phyloP scores from a whole-genome alignment of 2,329 filamentous ascomycete species.

The Talaromyces sp. region DNA sequence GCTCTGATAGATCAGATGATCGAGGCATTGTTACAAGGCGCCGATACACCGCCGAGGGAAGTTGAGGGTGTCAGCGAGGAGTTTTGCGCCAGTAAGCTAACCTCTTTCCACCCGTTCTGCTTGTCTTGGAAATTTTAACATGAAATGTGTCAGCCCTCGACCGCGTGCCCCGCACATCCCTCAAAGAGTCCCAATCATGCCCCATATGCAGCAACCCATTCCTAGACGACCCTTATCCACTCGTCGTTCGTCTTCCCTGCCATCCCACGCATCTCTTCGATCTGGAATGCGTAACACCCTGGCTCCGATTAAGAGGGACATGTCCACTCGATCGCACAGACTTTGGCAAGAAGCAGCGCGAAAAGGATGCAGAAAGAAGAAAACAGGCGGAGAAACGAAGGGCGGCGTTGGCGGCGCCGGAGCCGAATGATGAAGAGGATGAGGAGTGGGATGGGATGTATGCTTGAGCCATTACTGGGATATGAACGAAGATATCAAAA shows the following conservation, averaged over 20 bases:
- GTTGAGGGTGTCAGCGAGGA: conserved; percentile 60
- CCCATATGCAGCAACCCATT: conserved; percentile 61
- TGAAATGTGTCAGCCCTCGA: conserved; percentile 47
- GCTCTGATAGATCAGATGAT: conserved; percentile 54
- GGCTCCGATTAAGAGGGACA: conserved; percentile 61
- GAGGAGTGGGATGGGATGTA: conserved; percentile 51
- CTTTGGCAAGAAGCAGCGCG: conserved; percentile 54
- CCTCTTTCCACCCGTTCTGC: neutral
- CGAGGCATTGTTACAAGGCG: conserved; percentile 50
- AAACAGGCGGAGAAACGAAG: conserved; percentile 47
- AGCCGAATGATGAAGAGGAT: conserved; percentile 40
- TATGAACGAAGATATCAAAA: neutral
- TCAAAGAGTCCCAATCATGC: conserved; percentile 53
- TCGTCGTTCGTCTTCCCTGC: conserved; percentile 61
- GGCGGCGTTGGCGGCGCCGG: conserved; percentile 21
- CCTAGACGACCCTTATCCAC: conserved; percentile 60
- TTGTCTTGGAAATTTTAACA: neutral
- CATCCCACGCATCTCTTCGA: conserved; percentile 61
- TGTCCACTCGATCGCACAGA: conserved; percentile 61
- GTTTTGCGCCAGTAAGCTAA: conserved; percentile 51
- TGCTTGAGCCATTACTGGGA: conserved; percentile 26
- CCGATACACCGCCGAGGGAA: conserved; percentile 57
- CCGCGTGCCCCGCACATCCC: conserved; percentile 53
- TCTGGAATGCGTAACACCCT: conserved; percentile 61
- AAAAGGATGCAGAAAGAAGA: conserved; percentile 51